Percentiles rank a stretch among this genome's conserved stretches.
phyloP scores from a whole-genome alignment of 805 yeast genomes.

The Candida caryicola region DNA sequence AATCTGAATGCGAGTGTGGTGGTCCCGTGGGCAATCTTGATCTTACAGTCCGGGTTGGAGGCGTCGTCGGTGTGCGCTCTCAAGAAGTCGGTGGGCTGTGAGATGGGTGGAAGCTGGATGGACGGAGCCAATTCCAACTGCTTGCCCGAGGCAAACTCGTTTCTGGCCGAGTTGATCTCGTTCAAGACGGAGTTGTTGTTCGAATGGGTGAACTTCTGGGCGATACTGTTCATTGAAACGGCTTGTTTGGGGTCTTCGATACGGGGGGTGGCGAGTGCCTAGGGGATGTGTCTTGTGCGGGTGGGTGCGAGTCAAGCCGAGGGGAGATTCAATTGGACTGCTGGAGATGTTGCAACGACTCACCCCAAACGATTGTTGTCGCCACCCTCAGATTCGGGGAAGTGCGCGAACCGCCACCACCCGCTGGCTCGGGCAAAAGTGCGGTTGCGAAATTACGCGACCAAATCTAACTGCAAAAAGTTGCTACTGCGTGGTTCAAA shows the following conservation, averaged over 20 bases:
- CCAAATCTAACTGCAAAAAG: not conserved
- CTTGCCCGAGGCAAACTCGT: conserved; percentile 15
- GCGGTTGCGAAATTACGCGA: not conserved
- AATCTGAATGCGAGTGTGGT: conserved; percentile 95
- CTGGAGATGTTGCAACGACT: not conserved
- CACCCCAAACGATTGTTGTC: not conserved
- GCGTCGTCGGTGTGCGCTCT: conserved; percentile 98
- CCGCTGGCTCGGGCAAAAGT: too few species aligned
- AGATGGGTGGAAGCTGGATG: conserved; percentile 74
- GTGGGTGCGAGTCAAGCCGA: too few species aligned
- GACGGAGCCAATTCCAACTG: conserved; percentile 52
- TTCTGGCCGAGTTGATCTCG: conserved; percentile 29
- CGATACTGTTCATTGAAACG: conserved; percentile 38
- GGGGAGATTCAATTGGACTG: not conserved
- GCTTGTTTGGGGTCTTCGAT: too few species aligned
- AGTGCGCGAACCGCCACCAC: not conserved
- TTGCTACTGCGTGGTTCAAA: not conserved
- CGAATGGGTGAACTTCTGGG: conserved; percentile 35
- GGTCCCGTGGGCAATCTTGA: conserved; percentile 98
- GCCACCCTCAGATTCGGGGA: not conserved
- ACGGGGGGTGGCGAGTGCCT: too few species aligned
- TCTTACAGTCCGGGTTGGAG: conserved; percentile 86
- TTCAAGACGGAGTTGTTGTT: conserved; percentile 23
- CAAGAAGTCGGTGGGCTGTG: conserved; percentile 86
- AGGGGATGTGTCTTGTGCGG: too few species aligned